phyloP scores from a whole-genome alignment of 2,329 filamentous ascomycete species.

The Xylariaceae sp. region DNA sequence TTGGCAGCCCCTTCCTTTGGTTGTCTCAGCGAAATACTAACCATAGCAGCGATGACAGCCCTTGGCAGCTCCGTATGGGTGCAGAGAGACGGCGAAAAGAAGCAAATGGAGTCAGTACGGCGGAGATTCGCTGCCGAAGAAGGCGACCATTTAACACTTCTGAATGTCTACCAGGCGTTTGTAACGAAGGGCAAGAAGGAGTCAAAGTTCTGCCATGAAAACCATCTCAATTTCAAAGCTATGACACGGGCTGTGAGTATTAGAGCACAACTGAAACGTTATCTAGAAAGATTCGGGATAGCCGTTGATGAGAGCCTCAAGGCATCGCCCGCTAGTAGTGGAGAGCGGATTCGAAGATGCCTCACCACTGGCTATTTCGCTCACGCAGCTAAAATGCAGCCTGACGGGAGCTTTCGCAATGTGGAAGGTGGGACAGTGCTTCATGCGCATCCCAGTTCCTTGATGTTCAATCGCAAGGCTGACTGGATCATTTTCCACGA shows the following conservation, averaged over 20 bases:
- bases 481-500: conserved; percentile 98
- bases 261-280: conserved; percentile 81
- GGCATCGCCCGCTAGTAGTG: conserved; percentile 45
- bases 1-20: conserved; percentile 74
- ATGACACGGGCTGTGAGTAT: conserved; percentile 84
- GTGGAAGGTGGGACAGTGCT: conserved; percentile 78
- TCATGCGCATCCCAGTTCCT: conserved; percentile 85
- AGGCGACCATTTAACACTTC: conserved; percentile 88
- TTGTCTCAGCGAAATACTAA: conserved; percentile 84
- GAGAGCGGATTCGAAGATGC: conserved; percentile 80
- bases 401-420: conserved; percentile 86
- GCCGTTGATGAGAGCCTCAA: conserved; percentile 65
- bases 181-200: conserved; percentile 82
- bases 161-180: conserved; percentile 94
- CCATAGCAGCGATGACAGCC: conserved; percentile 92
- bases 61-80: conserved; percentile 84
- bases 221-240: conserved; percentile 84
- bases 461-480: conserved; percentile 96
- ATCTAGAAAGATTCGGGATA: conserved; percentile 83
- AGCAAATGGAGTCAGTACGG: conserved; percentile 71
- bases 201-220: conserved; percentile 81
- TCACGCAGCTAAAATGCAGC: conserved; percentile 90
- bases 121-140: conserved; percentile 89
- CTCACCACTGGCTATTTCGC: conserved; percentile 90
- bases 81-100: conserved; percentile 75